A percentile compares a stretch with the other conserved stretches of the same genome.
phyloP scores from a whole-genome alignment of 2,329 filamentous ascomycete species.

The Pseudocercospora cruenta region DNA sequence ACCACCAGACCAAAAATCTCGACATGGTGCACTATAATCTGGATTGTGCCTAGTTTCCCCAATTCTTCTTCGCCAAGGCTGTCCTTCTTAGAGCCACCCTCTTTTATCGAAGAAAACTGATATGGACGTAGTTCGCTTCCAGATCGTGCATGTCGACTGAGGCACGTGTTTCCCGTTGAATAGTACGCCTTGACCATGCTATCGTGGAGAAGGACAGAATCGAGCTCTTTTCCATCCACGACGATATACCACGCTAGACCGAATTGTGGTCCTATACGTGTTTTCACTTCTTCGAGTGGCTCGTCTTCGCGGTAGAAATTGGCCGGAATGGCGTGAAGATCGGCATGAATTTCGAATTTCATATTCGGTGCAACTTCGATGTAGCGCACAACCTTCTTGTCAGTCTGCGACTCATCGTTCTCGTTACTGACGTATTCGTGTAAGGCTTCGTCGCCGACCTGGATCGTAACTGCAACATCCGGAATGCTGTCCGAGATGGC shows the following conservation, averaged over 20 bases:
- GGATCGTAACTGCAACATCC: background rate
- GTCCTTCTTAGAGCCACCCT: background rate
- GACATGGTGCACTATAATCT: background rate
- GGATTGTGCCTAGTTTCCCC: background rate
- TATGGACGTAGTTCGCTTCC: background rate
- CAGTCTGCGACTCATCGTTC: background rate
- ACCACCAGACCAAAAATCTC: background rate
- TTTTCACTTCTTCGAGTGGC: background rate
- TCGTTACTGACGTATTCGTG: background rate
- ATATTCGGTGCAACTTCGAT: background rate
- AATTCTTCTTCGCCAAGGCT: background rate
- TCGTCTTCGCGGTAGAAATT: background rate
- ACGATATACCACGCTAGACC: background rate
- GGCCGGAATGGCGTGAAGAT: background rate
- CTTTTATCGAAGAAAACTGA: background rate
- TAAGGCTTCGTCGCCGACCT: background rate
- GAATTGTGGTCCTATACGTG: background rate
- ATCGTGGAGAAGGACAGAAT: background rate
- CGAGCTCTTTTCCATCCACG: background rate
- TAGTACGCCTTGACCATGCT: background rate
- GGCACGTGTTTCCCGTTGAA: background rate
- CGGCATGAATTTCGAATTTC: background rate
- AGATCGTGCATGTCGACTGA: background rate
- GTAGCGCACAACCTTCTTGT: background rate
- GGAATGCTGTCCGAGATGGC: background rate